Evolutionary conservation across 2,329 filamentous ascomycete species (phyloP), one percentile per base, ranked within the genome.

Genomic region (Aureobasidium sp.): DNA sequence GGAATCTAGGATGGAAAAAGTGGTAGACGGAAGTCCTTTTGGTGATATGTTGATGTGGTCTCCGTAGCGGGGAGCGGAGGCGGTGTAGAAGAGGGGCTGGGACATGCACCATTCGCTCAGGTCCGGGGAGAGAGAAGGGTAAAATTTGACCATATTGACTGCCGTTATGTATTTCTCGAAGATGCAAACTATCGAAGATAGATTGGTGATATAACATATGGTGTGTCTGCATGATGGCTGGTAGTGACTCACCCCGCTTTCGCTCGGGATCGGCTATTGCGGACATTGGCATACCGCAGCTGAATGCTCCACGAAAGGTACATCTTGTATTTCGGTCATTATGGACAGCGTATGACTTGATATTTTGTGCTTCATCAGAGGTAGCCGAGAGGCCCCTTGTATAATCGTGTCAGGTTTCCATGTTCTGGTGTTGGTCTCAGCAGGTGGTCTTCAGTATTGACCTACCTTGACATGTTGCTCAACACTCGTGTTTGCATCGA

Each of bases 51-150:
- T 92, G 77, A 92, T 79, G 75, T 92, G 88, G 1, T 77, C 74
- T 22, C 83, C 86, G n/a, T 81, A 79, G 29, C 85, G 80, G 0
- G 88, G 87, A 0, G 89, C 87, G 15, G 87, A 89, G 44, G 84
- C 87, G 12, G 88, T 86, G 78, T 88, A 91, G 80, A 91, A 91
- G 68, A 92, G 76, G 61, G 86, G 83, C 68, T 92, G 89, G 12
- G 77, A 73, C 52, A 85, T 78, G 56, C 86, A 82, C 87, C 88
- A 91, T 44, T 78, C 74, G 62, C 79, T 77, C 37, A 89, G 80
- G 34, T 85, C 77, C 7, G 78, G 71, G 3, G 79, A 72, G 64
- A 89, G 79, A 41, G 78, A 79, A 20, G 79, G 70, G 70, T 78
- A 86, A 72, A 83, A 86, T 72, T 82, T 82, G 20, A 78, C 77